Percentiles rank a stretch among this genome's conserved stretches.
These are phyloP conservation scores for Decorospora gaudefroyi DNA, from an alignment of 2,329 filamentous ascomycete genomes.

Conservation along the genomic window DNA sequence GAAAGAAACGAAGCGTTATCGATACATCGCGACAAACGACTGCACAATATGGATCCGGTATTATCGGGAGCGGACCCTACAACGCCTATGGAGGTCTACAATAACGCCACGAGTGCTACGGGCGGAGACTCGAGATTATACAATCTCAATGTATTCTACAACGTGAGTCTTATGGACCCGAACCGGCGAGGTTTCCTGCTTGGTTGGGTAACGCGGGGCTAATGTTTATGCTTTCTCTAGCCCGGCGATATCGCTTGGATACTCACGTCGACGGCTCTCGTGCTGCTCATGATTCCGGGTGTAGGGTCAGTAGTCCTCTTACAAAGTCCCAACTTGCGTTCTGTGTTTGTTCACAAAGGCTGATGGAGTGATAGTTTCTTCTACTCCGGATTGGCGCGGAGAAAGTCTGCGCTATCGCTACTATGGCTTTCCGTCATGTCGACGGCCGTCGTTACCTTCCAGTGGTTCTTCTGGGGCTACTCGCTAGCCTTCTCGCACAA, in stretches of 20 bases:
- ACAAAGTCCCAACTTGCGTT: no score
- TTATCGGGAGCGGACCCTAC: conserved; percentile 37
- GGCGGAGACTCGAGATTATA: conserved; percentile 69
- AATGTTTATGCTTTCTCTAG: conserved; percentile 51
- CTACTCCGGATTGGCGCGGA: conserved; percentile 85
- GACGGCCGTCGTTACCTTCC: conserved; percentile 77
- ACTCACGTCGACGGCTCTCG: conserved; percentile 73
- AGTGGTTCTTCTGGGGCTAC: conserved; percentile 97
- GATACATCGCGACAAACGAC: no score
- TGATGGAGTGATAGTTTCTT: conserved; percentile 66
- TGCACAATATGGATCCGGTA: conserved; percentile 39
- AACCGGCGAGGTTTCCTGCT: conserved; percentile 15
- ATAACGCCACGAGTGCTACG: conserved; percentile 65
- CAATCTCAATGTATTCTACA: conserved; percentile 84
- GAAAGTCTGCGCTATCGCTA: conserved; percentile 85
- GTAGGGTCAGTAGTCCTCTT: conserved; percentile 62
- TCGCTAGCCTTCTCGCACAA: conserved; percentile 80
- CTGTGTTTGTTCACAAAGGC: background rate
- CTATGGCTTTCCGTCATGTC: conserved; percentile 86
- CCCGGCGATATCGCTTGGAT: conserved; percentile 84
- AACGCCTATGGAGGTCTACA: conserved; percentile 40
- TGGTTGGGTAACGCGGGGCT: conserved; percentile 29
- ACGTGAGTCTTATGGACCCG: conserved; percentile 56
- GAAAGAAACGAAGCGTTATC: conserved; percentile 6
- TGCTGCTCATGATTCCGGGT: conserved; percentile 90